phyloP scores from a whole-genome alignment of 305 asterid species.

The Solanum hybrid region DNA sequence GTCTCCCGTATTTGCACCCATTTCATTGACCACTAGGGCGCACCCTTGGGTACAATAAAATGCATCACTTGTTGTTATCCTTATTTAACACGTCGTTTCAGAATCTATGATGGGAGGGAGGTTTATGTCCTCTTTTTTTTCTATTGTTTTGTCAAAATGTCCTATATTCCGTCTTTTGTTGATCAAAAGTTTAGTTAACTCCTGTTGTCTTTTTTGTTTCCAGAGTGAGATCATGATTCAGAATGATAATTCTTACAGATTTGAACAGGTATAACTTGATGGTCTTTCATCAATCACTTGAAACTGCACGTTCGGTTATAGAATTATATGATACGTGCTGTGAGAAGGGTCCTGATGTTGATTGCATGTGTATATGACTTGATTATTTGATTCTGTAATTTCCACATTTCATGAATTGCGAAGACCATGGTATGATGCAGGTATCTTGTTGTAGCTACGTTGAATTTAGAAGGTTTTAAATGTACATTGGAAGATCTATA shows the following conservation, averaged over 20 bases:
- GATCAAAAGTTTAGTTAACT: background rate
- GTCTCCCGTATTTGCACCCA: background rate
- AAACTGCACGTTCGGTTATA: background rate
- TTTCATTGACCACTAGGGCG: background rate
- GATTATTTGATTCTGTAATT: background rate
- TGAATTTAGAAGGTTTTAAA: background rate
- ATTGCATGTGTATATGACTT: background rate
- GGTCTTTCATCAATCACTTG: background rate
- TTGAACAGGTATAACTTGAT: constrained; percentile 67
- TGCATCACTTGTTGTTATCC: background rate
- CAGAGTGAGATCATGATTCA: constrained; percentile 92
- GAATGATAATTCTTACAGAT: constrained; percentile 74
- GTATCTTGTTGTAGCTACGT: background rate
- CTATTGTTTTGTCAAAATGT: background rate
- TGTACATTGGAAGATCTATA: background rate
- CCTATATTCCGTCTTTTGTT: background rate
- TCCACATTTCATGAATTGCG: background rate
- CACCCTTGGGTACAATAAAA: background rate
- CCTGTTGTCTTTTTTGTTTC: constrained; percentile 14
- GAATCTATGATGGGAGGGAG: background rate
- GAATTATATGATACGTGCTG: background rate
- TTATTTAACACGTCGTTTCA: background rate
- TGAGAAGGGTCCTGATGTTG: background rate
- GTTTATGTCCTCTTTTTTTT: background rate
- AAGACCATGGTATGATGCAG: background rate